phyloP scores from a whole-genome alignment of 108 stramenopile genomes.

The Chaetoceros tenuissimus region DNA sequence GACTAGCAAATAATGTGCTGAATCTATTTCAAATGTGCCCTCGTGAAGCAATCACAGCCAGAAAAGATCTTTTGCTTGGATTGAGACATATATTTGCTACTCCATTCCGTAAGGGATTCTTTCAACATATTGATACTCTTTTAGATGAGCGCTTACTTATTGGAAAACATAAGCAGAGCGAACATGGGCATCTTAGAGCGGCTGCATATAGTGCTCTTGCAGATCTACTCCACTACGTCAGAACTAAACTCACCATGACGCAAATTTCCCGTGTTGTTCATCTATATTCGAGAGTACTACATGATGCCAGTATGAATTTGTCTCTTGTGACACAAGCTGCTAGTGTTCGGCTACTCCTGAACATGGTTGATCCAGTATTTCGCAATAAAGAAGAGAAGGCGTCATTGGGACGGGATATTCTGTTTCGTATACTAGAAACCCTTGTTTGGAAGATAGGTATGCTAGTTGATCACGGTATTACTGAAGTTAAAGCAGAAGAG shows the following conservation, averaged over 20 bases:
- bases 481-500: slow-evolving; percentile 3
- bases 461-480: slow-evolving; percentile 10
- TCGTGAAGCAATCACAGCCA: slow-evolving; percentile 58
- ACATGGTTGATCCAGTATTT: slow-evolving; percentile 82
- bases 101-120: slow-evolving; percentile 86
- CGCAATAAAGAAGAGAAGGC: slow-evolving; percentile 62
- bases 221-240: slow-evolving; percentile 83
- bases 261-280: slow-evolving; percentile 82
- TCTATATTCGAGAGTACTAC: slow-evolving; percentile 82
- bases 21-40: slow-evolving; percentile 80
- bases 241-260: slow-evolving; percentile 51
- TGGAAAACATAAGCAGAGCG: slow-evolving; percentile 33
- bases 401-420: slow-evolving; percentile 67
- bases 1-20: slow-evolving; percentile 65
- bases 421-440: slow-evolving; percentile 73
- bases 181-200: slow-evolving; percentile 63
- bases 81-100: slow-evolving; percentile 89
- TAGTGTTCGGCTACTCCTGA: slow-evolving; percentile 78
- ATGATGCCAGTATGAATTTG: slow-evolving; percentile 62
- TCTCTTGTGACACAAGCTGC: slow-evolving; percentile 82
- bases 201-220: slow-evolving; percentile 87
- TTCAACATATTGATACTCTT: slow-evolving; percentile 76
- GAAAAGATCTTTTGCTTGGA: slow-evolving; percentile 84
- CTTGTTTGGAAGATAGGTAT: slow-evolving; percentile 79
- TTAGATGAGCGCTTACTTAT: slow-evolving; percentile 82